A percentile compares a stretch with the other conserved stretches of the same genome.
These are phyloP conservation scores for Trichoderma orchidacearum DNA, from an alignment of 495 filamentous ascomycete genomes.

Conservation along the genomic window DNA sequence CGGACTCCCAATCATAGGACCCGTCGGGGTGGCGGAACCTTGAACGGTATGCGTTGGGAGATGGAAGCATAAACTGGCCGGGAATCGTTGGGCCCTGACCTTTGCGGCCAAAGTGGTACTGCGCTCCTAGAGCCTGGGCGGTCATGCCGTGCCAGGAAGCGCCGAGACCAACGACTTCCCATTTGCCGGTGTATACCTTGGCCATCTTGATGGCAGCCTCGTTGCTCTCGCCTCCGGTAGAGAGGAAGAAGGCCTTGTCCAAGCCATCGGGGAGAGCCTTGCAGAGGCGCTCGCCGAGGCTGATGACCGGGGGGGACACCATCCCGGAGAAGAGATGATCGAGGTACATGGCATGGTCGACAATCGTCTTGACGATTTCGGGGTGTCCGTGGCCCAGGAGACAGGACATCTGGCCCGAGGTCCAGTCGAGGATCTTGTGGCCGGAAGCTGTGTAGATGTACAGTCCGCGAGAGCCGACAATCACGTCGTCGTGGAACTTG, in stretches of 20 bases:
- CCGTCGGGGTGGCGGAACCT: constrained; percentile 34
- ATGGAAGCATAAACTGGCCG: constrained; percentile 26
- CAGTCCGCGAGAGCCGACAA: constrained; percentile 9
- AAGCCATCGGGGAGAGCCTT: constrained; percentile 28
- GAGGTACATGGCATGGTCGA: constrained; percentile 24
- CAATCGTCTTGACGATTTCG: constrained; percentile 37
- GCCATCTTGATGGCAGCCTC: constrained; percentile 44
- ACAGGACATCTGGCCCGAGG: constrained; percentile 42
- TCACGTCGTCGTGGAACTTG: constrained; percentile 11
- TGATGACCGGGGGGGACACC: constrained; percentile 37
- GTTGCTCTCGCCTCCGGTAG: constrained; percentile 39
- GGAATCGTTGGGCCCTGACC: constrained; percentile 26
- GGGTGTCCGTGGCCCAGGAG: constrained; percentile 43
- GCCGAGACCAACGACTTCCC: constrained; percentile 39
- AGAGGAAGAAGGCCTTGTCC: constrained; percentile 40
- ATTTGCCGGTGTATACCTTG: constrained; percentile 42
- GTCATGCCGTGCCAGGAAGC: constrained; percentile 43
- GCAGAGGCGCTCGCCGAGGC: constrained; percentile 29
- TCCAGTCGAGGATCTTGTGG: constrained; percentile 36
- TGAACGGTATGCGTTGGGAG: constrained; percentile 40
- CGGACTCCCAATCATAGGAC: constrained; percentile 41
- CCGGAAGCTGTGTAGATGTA: constrained; percentile 14
- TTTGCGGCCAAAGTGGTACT: constrained; percentile 33
- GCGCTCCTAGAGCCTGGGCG: constrained; percentile 23
- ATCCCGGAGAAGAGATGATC: constrained; percentile 43